phyloP scores from a whole-genome alignment of 768 basidiomycete species.

The Rhodotorula toruloides region DNA sequence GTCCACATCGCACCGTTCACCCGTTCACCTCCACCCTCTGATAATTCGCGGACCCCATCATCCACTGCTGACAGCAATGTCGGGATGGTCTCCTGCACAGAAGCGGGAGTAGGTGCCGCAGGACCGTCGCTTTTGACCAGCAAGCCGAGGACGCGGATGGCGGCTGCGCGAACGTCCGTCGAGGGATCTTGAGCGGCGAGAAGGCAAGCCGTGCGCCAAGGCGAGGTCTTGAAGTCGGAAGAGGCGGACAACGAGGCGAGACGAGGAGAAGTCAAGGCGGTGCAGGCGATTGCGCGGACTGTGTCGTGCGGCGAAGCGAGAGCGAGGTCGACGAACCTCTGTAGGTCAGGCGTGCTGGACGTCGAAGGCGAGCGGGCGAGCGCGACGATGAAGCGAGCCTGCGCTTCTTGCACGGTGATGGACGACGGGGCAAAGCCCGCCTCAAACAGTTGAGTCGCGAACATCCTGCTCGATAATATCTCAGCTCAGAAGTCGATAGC shows the following conservation, averaged over 20 bases:
- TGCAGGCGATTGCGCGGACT: not conserved
- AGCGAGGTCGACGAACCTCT: not conserved
- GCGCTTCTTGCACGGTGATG: not conserved
- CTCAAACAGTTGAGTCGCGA: not conserved
- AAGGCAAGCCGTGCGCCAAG: not conserved
- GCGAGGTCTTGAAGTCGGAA: too few relatives aligned
- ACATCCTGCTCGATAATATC: not conserved
- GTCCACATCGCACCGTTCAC: conserved; percentile 1
- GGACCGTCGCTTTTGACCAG: too few relatives aligned
- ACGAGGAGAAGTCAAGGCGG: not conserved
- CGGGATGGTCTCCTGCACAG: too few relatives aligned
- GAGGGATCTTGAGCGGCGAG: not conserved
- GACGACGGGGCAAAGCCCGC: not conserved
- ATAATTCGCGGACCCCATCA: not conserved
- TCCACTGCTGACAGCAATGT: not conserved
- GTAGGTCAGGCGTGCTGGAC: not conserved
- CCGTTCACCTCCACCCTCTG: not conserved
- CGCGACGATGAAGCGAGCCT: conserved; percentile 8
- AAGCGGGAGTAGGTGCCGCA: too few relatives aligned
- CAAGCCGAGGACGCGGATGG: too few relatives aligned
- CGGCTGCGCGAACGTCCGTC: too few relatives aligned
- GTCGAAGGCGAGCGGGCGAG: not conserved
- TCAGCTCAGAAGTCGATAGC: not conserved
- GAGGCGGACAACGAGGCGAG: not conserved
- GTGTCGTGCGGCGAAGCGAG: not conserved